A percentile compares a stretch with the other conserved stretches of the same genome.
phyloP scores from a whole-genome alignment of 2,329 filamentous ascomycete species.

The Fusarium mexicanum region DNA sequence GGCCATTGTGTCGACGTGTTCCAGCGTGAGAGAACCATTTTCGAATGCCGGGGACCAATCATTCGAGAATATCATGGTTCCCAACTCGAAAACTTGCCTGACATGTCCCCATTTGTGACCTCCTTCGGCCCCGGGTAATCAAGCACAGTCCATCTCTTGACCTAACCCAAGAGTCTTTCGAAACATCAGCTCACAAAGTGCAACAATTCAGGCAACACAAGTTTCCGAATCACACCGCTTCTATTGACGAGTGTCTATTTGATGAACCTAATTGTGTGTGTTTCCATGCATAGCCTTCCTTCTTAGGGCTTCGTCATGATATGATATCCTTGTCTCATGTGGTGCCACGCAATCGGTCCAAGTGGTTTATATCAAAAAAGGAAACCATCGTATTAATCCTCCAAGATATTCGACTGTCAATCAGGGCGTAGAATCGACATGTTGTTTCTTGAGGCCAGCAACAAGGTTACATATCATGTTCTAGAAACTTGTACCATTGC shows the following conservation, averaged over 20 bases:
- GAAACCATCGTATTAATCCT: neutral
- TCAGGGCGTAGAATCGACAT: neutral
- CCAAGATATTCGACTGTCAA: neutral
- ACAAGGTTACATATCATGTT: neutral
- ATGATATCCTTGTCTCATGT: slow-evolving; percentile 22
- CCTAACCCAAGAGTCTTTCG: slow-evolving; percentile 18
- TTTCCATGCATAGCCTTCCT: neutral
- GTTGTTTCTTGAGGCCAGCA: neutral
- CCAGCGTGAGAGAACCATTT: neutral
- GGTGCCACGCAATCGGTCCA: slow-evolving; percentile 26
- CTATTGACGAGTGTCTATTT: neutral
- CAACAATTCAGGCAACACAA: slow-evolving; percentile 9
- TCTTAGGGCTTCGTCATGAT: neutral
- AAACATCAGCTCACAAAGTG: slow-evolving; percentile 24
- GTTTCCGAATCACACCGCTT: slow-evolving; percentile 27
- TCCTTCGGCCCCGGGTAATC: slow-evolving; percentile 20
- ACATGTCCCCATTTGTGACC: slow-evolving; percentile 4
- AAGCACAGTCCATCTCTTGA: slow-evolving; percentile 31
- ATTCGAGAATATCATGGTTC: neutral
- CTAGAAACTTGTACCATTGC: neutral
- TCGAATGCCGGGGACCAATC: slow-evolving; percentile 6
- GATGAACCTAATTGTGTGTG: slow-evolving; percentile 5
- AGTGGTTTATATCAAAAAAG: slow-evolving; percentile 1
- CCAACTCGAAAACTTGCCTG: slow-evolving; percentile 8
- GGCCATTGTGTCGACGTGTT: neutral